Evolutionary conservation across 495 filamentous ascomycete genomes (phyloP).

Genomic region (Neurospora tetraspora): DNA sequence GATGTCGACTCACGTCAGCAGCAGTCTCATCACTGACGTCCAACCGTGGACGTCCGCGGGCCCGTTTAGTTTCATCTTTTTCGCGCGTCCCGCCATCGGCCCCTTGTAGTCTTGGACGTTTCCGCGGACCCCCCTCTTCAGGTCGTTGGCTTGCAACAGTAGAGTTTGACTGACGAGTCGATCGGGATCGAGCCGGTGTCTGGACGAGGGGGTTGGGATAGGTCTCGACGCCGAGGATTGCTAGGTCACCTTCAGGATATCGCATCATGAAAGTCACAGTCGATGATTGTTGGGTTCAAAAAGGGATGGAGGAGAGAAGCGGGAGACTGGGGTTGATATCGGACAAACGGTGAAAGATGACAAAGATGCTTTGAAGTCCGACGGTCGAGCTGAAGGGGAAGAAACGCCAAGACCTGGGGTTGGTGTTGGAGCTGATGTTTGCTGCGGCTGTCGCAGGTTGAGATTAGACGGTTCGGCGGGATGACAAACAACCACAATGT

Average conservation of each 20-base stretch:
- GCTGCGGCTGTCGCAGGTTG: background rate
- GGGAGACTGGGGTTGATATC: background rate
- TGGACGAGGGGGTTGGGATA: conserved; percentile 24
- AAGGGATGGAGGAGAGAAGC: background rate
- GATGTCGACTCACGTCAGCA: conserved; percentile 35
- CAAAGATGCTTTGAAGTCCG: background rate
- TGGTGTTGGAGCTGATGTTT: background rate
- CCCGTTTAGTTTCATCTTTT: conserved; percentile 39
- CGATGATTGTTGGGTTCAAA: background rate
- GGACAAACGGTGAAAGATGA: background rate
- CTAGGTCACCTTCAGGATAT: conserved; percentile 24
- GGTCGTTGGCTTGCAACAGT: background rate
- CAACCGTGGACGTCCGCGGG: conserved; percentile 57
- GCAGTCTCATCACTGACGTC: conserved; percentile 58
- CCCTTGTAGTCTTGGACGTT: conserved; percentile 14
- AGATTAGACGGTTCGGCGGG: background rate
- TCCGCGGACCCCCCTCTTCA: conserved; percentile 19
- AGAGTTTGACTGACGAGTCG: background rate
- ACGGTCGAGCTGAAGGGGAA: background rate
- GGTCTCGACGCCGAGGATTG: conserved; percentile 40
- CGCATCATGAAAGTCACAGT: conserved; percentile 17
- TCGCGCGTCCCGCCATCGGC: conserved; percentile 7
- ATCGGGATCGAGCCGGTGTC: background rate
- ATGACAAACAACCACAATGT: background rate
- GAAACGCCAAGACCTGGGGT: background rate